These are phyloP conservation scores for Lodderomyces parapsilosis DNA, from an alignment of 1,139 yeast species.

Conservation along the genomic window DNA sequence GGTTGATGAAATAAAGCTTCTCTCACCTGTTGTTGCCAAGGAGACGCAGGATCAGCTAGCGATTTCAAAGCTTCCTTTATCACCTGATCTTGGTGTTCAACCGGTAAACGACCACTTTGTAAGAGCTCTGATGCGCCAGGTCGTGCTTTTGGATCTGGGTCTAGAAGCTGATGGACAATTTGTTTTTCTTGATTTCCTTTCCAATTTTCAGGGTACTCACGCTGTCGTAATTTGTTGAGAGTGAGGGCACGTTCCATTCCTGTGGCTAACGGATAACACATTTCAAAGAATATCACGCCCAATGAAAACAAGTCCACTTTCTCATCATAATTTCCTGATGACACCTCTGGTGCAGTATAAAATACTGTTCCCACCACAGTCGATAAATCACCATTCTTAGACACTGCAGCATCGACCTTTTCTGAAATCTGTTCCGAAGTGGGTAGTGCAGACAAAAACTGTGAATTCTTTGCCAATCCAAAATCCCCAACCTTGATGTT, in stretches of 20 bases:
- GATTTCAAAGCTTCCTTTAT: constrained; percentile 86
- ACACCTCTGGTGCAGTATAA: constrained; percentile 89
- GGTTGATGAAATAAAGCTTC: constrained; percentile 83
- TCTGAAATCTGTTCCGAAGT: neutral
- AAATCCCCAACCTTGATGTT: constrained; percentile 96
- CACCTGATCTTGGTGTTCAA: constrained; percentile 85
- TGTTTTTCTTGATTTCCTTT: constrained; percentile 59
- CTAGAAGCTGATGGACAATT: constrained; percentile 62
- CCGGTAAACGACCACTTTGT: constrained; percentile 80
- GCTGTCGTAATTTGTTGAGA: constrained; percentile 58
- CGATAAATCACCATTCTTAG: constrained; percentile 67
- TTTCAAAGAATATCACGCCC: constrained; percentile 92
- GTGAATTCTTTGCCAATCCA: constrained; percentile 86
- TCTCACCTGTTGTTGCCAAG: constrained; percentile 92
- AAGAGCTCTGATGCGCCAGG: constrained; percentile 78
- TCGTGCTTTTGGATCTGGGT: constrained; percentile 74
- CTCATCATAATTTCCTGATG: constrained; percentile 77
- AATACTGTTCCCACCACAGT: constrained; percentile 92
- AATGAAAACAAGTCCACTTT: constrained; percentile 95
- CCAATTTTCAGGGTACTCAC: constrained; percentile 67
- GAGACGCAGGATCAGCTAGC: constrained; percentile 84
- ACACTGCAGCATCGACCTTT: constrained; percentile 5
- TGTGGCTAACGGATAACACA: constrained; percentile 80
- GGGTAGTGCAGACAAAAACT: constrained; percentile 22
- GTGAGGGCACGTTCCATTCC: constrained; percentile 89